Base-by-base conservation (phyloP, 768 basidiomycete genomes). In the Mycena maculata region DNA sequence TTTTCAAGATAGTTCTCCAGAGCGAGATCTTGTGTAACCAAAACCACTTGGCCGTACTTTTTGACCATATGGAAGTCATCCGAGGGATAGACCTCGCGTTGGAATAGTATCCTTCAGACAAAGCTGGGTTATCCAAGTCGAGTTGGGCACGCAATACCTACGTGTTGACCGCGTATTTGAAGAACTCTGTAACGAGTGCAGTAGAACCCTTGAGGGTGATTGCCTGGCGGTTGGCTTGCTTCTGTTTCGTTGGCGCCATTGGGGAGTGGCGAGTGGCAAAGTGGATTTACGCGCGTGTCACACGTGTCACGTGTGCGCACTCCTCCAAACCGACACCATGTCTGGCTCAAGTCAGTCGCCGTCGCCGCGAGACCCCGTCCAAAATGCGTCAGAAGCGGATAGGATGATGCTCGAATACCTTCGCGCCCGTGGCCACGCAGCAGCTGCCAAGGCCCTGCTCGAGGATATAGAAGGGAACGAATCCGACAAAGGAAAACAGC, bases 21-120 rank as follows among this genome's bases (percentile, higher is more conserved):
- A 4, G 92, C 92, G 50, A 96, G 89, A 72, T 99, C 97, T 70
- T 96, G 92, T 1, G 96, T 98, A 9, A 98, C 92, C 27, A 99
- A 86, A 57, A 99, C 93, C 0, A 95, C 96, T 75, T 99, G 91
- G 0, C 98, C 97, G 72, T 98, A 99, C 78, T 99, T 99, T 80
- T 99, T 99, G 65, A 99, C 97, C 94, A 98, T 96, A 76, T 95
- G 92, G 77, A 99, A 99, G 82, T 99, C 98, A 78, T 99, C 98
- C 0, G 94, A 91, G 3, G 98, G 98, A 77, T 99, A 99, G 22
- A 99, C 93, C 63, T 95, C 95, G 47, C 98, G 87, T 81, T 99
- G 96, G 80, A 97, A 99, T 59, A 99, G 83, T 73, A 99, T 97
- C 18, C 95, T 98, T 48, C 23, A 42, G 18, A 53, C n/a, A 25